Percentiles rank a stretch among this genome's conserved stretches.
These are phyloP conservation scores for Rhodotorula paludigena DNA, from an alignment of 768 basidiomycete genomes.

Conservation along the genomic window DNA sequence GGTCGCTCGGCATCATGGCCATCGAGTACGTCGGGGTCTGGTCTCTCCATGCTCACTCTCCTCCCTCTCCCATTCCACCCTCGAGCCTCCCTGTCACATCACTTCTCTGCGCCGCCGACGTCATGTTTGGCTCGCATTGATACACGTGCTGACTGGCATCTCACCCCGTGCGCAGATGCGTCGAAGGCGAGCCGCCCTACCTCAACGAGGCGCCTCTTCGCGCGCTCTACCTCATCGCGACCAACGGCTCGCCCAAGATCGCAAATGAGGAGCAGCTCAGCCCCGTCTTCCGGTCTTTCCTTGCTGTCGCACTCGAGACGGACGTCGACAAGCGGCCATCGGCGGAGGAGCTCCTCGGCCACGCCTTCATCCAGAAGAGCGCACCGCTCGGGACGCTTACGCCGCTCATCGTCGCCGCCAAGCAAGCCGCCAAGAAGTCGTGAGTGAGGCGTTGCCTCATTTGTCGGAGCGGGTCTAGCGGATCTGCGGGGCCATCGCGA, in stretches of 20 bases:
- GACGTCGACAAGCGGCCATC: slow-evolving; percentile 89
- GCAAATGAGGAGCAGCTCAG: slow-evolving; percentile 79
- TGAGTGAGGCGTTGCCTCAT: no score
- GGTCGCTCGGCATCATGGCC: slow-evolving; percentile 92
- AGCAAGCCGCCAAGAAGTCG: slow-evolving; percentile 21
- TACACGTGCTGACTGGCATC: background rate
- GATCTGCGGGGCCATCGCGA: no score
- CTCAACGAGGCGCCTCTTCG: slow-evolving; percentile 66
- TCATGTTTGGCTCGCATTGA: no score
- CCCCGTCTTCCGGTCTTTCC: slow-evolving; percentile 77
- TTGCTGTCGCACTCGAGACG: slow-evolving; percentile 82
- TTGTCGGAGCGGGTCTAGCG: no score
- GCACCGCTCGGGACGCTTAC: slow-evolving; percentile 30
- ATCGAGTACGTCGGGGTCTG: no score
- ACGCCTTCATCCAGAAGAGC: slow-evolving; percentile 55
- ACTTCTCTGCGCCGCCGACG: no score
- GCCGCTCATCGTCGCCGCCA: slow-evolving; percentile 32
- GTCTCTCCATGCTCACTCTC: no score
- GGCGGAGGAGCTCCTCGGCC: slow-evolving; percentile 72
- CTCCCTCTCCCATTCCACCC: no score
- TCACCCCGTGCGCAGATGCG: slow-evolving; percentile 65
- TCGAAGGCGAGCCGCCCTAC: slow-evolving; percentile 89
- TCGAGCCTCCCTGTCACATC: no score
- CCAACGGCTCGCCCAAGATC: slow-evolving; percentile 93
- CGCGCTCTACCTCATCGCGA: slow-evolving; percentile 94